Evolutionary conservation across 192 early-diverging fungal species (phyloP), one percentile per base, ranked within the genome.

Genomic region (Backusella luteola): DNA sequence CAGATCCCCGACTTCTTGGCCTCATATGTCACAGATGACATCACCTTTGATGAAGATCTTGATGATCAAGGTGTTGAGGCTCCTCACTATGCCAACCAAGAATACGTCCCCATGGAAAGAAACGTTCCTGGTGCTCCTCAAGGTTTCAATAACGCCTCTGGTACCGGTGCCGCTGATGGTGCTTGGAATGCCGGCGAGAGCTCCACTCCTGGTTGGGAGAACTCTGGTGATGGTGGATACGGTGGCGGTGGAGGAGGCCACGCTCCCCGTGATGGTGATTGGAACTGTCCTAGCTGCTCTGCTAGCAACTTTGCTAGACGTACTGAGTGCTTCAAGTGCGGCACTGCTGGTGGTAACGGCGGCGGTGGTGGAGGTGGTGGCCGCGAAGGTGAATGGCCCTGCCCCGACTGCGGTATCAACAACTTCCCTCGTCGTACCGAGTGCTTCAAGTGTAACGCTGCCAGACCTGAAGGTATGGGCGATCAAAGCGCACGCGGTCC

Each of bases 1-100:
- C 84, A 90, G n/a, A 78, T 91, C 38, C 90, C 90, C n/a, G 85
- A 87, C n/a, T 91, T 91, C 71, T 75, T 90, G 66, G 19, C 79
- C 59, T 11, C 44, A 3, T 87, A 75, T 41, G 75, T 53, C 35
- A 32, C 83, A 11, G 56, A 69, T 11, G 75, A 59, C 59, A 76
- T 70, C 35, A 76, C 69, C 19, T 83, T 75, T 69, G 82, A 73
- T 14, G 82, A 83, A 75, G 82, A 83, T 39, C 49, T 74, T 34
- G 82, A 83, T 59, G 82, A 83, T 39, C 75, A 79, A 6, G 67
- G 77, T 71, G 78, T 83, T 26, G 53, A 41, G 0, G 52, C 66
- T 63, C 82, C 77, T 39, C 71, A 44, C 34, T 83, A 83, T 79
- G 82, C 82, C 71, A 76, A 76, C 38, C 77, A 77, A 42, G 76